Evolutionary conservation across 2,329 filamentous ascomycete genomes (phyloP).

Genomic region (Venturia oleaginea): DNA sequence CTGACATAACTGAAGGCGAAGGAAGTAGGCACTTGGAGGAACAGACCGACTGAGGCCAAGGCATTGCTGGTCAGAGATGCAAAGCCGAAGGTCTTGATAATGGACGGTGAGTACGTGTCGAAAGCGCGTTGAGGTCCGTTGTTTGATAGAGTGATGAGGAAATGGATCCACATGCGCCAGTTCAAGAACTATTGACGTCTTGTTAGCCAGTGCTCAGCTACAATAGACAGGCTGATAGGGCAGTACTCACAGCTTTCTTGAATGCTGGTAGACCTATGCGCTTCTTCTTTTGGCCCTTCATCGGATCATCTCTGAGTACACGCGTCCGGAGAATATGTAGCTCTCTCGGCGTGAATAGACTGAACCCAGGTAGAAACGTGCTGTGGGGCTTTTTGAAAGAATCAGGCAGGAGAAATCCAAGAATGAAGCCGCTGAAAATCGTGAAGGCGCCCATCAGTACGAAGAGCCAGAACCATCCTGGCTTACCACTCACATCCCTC

Average conservation of each 20-base stretch:
- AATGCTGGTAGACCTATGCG: slow-evolving; percentile 36
- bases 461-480: slow-evolving; percentile 20
- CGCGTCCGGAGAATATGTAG: slow-evolving; percentile 21
- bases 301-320: slow-evolving; percentile 20
- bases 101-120: slow-evolving; percentile 45
- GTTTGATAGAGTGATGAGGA: slow-evolving; percentile 42
- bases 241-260: slow-evolving; percentile 32
- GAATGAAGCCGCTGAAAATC: slow-evolving; percentile 17
- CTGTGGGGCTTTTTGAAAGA: slow-evolving; percentile 23
- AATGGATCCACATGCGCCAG: slow-evolving; percentile 46
- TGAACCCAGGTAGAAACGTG: slow-evolving; percentile 25
- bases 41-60: slow-evolving; percentile 46
- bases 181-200: slow-evolving; percentile 32
- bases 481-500: slow-evolving; percentile 19
- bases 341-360: slow-evolving; percentile 19
- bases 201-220: not conserved
- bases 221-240: not conserved
- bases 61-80: slow-evolving; percentile 41
- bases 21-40: slow-evolving; percentile 43
- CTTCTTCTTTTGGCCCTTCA: slow-evolving; percentile 22
- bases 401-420: slow-evolving; percentile 19
- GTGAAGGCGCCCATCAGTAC: slow-evolving; percentile 18
- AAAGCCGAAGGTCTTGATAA: slow-evolving; percentile 45
- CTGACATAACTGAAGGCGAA: slow-evolving; percentile 45
- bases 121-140: slow-evolving; percentile 40